Percentiles rank a stretch among this genome's conserved stretches.
Conservation (phyloP, 2,329 filamentous ascomycete genomes). For the Lecanicillium sp. region DNA sequence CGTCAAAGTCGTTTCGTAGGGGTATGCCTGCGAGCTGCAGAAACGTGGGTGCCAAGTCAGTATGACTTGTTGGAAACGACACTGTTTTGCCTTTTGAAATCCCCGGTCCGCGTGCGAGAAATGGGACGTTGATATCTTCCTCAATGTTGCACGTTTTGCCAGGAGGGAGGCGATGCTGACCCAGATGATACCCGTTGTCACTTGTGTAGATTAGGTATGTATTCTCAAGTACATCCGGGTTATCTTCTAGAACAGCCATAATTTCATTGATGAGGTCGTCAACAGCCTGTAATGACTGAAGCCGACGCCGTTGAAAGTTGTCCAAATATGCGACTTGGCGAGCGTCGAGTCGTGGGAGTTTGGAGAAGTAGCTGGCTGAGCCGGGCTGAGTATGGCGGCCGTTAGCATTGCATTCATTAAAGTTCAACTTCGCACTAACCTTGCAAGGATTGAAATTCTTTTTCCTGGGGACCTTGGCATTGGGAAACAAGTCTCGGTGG, state of each 20-base stretch:
- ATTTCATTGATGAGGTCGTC: constrained; percentile 36
- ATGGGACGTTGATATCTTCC: constrained; percentile 42
- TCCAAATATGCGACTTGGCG: constrained; percentile 26
- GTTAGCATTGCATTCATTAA: neutral
- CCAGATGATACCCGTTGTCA: constrained; percentile 46
- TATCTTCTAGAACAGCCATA: constrained; percentile 22
- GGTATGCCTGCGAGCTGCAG: constrained; percentile 28
- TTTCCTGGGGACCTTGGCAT: constrained; percentile 52
- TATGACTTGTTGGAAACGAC: constrained; percentile 38
- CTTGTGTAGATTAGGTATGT: constrained; percentile 44
- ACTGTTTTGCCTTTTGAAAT: constrained; percentile 26
- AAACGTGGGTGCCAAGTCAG: constrained; percentile 47
- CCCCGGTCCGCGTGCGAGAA: constrained; percentile 42
- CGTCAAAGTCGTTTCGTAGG: constrained; percentile 41
- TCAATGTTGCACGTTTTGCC: constrained; percentile 44
- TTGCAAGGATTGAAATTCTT: constrained; percentile 54
- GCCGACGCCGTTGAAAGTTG: constrained; percentile 29
- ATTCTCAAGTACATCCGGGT: constrained; percentile 24
- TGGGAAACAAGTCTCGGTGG: constrained; percentile 51
- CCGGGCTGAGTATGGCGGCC: constrained; percentile 14
- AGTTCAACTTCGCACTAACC: neutral
- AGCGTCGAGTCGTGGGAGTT: constrained; percentile 25
- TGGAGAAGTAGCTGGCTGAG: constrained; percentile 35
- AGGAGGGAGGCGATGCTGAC: constrained; percentile 42
- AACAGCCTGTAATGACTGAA: constrained; percentile 35